Base-by-base conservation (phyloP, 1,284 basidiomycete genomes). In the Pascua guehoae region DNA sequence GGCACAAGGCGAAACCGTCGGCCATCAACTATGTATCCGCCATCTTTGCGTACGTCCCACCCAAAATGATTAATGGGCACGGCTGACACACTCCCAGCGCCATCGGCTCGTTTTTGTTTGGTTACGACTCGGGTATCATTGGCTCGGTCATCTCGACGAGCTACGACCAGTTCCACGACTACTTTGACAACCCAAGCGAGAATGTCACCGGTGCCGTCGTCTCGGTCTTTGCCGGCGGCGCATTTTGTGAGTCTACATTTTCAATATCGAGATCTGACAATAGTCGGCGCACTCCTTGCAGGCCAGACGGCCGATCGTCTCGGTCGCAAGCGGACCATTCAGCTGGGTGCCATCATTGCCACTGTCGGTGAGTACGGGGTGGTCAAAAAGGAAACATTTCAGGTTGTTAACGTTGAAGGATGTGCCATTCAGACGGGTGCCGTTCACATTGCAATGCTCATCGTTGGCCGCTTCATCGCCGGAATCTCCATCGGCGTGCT, bases 341-440 rank as follows among this genome's bases (percentile, higher is more conserved):
- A 85, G 71, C 80, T 84, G 36, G 66, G 71, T 32, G 56, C 64
- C n/a, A 8, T 65, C 16, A 67, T 73, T 44, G 68, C 66, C 15
- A 56, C 66, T 8, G 48, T 73, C 36, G 24, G 24, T 32, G 24
- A 32, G 24, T 32, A 32, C 7, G 24, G 24, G 24, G 24, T 32
- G 24, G 24, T 32, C 24, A 32, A 32, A 32, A 32, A 7, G 24
- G 7, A 32, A 3, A 32, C 3, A 32, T 32, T 32, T 4, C 24
- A 3, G 7, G 24, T 3, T 32, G 24, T 7, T 32, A 7, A 32
- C 24, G 53, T 66, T 5, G 47, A 71, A 37, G 70, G 85, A 44
- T 84, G 83, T 66, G 79, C 84, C 1, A 80, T 87, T 79, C 85
- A 87, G 71, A 67, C 82, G 8, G 85, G 83, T 12, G 84, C 85